These are phyloP conservation scores for Fusarium stilboides DNA, from an alignment of 2,329 filamentous ascomycete species.

Conservation along the genomic window DNA sequence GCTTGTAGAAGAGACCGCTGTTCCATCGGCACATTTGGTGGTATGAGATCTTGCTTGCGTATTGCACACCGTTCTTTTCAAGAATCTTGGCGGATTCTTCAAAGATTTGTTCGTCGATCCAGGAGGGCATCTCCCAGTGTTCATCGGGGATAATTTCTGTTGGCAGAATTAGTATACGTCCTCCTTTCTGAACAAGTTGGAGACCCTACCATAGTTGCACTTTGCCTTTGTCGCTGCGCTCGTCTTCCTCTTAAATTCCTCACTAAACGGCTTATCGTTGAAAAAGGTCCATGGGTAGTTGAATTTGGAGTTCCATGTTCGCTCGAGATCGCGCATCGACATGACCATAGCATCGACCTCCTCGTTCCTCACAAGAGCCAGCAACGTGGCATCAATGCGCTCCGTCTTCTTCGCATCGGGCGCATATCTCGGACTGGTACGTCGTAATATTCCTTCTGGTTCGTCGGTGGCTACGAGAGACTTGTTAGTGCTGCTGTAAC, in stretches of 20 bases:
- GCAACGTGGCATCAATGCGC: conserved; percentile 92
- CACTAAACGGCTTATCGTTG: conserved; percentile 93
- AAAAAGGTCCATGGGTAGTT: conserved; percentile 99
- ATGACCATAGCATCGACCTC: conserved; percentile 87
- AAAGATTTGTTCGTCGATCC: conserved; percentile 93
- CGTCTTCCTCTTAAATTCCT: conserved; percentile 91
- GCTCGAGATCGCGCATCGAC: conserved; percentile 92
- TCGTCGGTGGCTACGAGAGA: conserved; percentile 79
- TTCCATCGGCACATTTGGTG: conserved; percentile 99
- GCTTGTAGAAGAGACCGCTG: conserved; percentile 97
- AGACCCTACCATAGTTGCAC: conserved; percentile 80
- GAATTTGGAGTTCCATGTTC: conserved; percentile 98
- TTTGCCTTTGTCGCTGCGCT: conserved; percentile 88
- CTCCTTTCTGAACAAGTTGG: neutral
- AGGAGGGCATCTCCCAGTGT: conserved; percentile 92
- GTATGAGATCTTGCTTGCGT: conserved; percentile 90
- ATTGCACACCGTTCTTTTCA: conserved; percentile 88
- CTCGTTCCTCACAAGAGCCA: conserved; percentile 92
- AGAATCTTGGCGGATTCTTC: conserved; percentile 87
- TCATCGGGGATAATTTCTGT: conserved; percentile 91
- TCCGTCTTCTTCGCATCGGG: conserved; percentile 81
- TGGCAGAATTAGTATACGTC: conserved; percentile 18
- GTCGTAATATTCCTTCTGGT: conserved; percentile 81
- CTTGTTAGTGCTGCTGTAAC: conserved; percentile 33
- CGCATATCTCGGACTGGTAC: conserved; percentile 83